Percentiles rank a stretch among this genome's conserved stretches.
Conservation (phyloP, 805 yeast species). For the Debaryomyces castellii region DNA sequence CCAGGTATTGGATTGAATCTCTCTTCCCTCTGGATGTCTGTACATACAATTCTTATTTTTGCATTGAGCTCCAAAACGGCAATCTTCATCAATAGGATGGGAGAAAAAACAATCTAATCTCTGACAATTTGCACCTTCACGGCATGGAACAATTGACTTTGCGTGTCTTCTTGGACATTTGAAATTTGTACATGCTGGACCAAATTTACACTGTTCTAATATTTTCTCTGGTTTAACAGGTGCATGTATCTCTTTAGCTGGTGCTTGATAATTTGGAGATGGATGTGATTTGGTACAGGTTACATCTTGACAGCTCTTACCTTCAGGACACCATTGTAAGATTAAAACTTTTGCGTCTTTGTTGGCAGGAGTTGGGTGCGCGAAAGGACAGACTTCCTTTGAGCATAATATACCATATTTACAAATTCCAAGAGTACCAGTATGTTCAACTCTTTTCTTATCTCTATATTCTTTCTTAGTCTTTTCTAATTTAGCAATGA, state of each 20-base stretch:
- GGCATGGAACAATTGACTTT: conserved; percentile 66
- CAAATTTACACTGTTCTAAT: conserved; percentile 82
- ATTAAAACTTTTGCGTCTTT: conserved; percentile 66
- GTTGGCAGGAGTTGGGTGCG: conserved; percentile 89
- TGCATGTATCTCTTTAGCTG: conserved; percentile 12
- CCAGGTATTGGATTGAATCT: conserved; percentile 35
- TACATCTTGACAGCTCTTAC: conserved; percentile 60
- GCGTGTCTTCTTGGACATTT: conserved; percentile 88
- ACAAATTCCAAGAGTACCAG: conserved; percentile 58
- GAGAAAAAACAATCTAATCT: conserved; percentile 80
- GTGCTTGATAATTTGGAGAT: conserved; percentile 50
- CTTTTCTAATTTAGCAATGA: conserved; percentile 66
- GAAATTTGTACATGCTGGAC: conserved; percentile 70
- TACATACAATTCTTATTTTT: conserved; percentile 68
- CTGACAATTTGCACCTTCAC: conserved; percentile 76
- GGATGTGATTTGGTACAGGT: conserved; percentile 79
- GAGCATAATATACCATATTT: conserved; percentile 75
- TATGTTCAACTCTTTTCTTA: conserved; percentile 34
- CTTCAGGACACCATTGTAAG: conserved; percentile 75
- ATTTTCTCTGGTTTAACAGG: conserved; percentile 22
- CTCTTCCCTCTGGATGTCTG: conserved; percentile 80
- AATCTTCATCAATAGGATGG: conserved; percentile 77
- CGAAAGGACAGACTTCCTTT: conserved; percentile 80
- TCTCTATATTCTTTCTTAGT: conserved; percentile 52
- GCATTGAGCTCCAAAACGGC: conserved; percentile 79